Evolutionary conservation across 805 yeast genomes (phyloP).

Genomic region (Clavispora asparagi): DNA sequence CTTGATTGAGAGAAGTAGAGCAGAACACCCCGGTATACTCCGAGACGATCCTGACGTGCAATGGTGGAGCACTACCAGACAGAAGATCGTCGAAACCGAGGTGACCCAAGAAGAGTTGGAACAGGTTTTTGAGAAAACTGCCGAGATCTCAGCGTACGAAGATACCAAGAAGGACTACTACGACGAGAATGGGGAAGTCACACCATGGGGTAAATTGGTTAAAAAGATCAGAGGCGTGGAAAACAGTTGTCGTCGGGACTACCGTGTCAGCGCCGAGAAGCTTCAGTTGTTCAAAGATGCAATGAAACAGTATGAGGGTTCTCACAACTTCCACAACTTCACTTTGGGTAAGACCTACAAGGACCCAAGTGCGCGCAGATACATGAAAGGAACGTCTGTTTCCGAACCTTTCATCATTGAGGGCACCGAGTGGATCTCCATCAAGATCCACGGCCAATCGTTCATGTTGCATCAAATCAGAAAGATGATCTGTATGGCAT

Average conservation of each 20-base stretch:
- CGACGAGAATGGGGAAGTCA: slow-evolving; percentile 29
- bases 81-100: slow-evolving; percentile 21
- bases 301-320: slow-evolving; percentile 71
- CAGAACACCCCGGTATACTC: slow-evolving; percentile 52
- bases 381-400: slow-evolving; percentile 72
- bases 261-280: slow-evolving; percentile 59
- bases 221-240: slow-evolving; percentile 59
- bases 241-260: slow-evolving; percentile 60
- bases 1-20: slow-evolving; percentile 49
- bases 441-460: slow-evolving; percentile 96
- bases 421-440: slow-evolving; percentile 93
- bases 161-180: slow-evolving; percentile 28
- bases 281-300: slow-evolving; percentile 61
- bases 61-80: slow-evolving; percentile 46
- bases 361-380: slow-evolving; percentile 82
- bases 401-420: slow-evolving; percentile 88
- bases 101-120: slow-evolving; percentile 10
- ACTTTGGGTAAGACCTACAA: slow-evolving; percentile 76
- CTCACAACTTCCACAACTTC: slow-evolving; percentile 89
- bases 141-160: slow-evolving; percentile 20
- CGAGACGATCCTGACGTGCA: slow-evolving; percentile 64
- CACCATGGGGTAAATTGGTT: slow-evolving; percentile 36
- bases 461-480: slow-evolving; percentile 98
- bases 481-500: slow-evolving; percentile 96
- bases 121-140: slow-evolving; percentile 28